phyloP scores from a whole-genome alignment of 768 basidiomycete genomes.

The Suillus subluteus region DNA sequence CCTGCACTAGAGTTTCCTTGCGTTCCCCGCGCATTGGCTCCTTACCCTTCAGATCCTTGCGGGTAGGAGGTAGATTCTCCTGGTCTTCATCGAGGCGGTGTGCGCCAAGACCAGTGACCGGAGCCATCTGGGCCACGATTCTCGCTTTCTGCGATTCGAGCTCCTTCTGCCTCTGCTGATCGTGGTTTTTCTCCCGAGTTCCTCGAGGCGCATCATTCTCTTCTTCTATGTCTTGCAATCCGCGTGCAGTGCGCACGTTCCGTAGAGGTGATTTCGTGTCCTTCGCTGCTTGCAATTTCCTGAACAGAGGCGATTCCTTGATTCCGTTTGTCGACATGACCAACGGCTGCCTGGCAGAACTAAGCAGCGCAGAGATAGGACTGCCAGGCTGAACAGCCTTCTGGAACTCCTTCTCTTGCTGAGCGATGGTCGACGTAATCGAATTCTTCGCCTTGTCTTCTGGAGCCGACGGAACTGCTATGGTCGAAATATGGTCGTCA shows the following conservation, averaged over 20 bases:
- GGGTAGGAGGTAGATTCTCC: conserved; percentile 37
- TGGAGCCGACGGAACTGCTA: conserved; percentile 45
- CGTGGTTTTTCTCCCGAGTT: conserved; percentile 42
- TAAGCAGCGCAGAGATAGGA: conserved; percentile 90
- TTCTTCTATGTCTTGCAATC: conserved; percentile 50
- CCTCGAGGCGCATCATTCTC: conserved; percentile 45
- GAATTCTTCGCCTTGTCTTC: conserved; percentile 38
- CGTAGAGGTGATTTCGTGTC: conserved; percentile 57
- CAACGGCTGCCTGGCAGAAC: conserved; percentile 86
- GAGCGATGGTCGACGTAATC: conserved; percentile 65
- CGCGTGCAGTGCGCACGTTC: conserved; percentile 41
- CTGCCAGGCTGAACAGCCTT: conserved; percentile 94
- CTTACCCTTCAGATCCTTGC: conserved; percentile 35
- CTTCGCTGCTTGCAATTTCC: conserved; percentile 60
- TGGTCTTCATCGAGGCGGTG: conserved; percentile 38
- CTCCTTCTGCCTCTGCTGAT: conserved; percentile 63
- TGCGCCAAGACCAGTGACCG: conserved; percentile 35
- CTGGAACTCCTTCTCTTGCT: conserved; percentile 96
- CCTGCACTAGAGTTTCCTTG: conserved; percentile 20
- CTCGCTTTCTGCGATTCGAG: conserved; percentile 90
- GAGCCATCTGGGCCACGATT: conserved; percentile 93
- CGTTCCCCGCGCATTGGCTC: conserved; percentile 31
- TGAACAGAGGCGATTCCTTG: conserved; percentile 41
- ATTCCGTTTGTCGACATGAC: conserved; percentile 59
- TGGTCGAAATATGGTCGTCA: conserved; percentile 53